Evolutionary conservation across 2,329 filamentous ascomycete genomes (phyloP), one percentile per base, ranked within the genome.

Genomic region (Keithomyces neogunnii): DNA sequence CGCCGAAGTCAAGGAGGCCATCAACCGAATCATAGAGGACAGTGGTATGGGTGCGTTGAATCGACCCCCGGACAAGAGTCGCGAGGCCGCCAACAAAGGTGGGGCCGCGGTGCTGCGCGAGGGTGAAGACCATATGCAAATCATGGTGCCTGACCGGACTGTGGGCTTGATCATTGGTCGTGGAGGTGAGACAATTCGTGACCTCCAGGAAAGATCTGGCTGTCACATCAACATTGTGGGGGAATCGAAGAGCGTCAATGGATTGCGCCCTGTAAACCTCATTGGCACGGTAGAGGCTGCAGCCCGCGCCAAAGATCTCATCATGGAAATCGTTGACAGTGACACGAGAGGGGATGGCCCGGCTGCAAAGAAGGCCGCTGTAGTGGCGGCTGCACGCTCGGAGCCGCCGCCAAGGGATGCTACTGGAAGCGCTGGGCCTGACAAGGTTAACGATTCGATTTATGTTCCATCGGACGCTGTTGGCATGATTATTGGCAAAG

Each of bases 401-500:
- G 67, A 64, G 52, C 61, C 40, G 29, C 58, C 63, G 10, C 53
- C 60, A 10, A 63, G 69, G 33, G 67, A 69, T 48, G 67, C 67
- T 59, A 60, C 59, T 8, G 66, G 62, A 45, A 60, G 59, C 28
- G 49, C 30, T 47, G 66, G 60, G 31, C 65, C 66, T 29, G 85
- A 88, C 59, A 92, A 91, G 72, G 78, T 87, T 61, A 90, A 85
- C 62, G 89, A 96, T 62, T 84, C 82, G 40, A 89, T 96, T 56
- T 84, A 82, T 59, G 89, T 96, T 8, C 90, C 90, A 10, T 92
- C 89, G 28, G 90, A 96, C 65, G 87, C 90, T 5, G 90, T 96
- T 50, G 90, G 90, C 54, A 96, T 96, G 90, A 95, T 96, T 57
- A 96, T 96, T 55, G 90, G 91, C 57, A 95, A 95, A 74, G 88